Base-by-base conservation (phyloP, 1,139 yeast genomes). In the Yamadazyma jaroonii region DNA sequence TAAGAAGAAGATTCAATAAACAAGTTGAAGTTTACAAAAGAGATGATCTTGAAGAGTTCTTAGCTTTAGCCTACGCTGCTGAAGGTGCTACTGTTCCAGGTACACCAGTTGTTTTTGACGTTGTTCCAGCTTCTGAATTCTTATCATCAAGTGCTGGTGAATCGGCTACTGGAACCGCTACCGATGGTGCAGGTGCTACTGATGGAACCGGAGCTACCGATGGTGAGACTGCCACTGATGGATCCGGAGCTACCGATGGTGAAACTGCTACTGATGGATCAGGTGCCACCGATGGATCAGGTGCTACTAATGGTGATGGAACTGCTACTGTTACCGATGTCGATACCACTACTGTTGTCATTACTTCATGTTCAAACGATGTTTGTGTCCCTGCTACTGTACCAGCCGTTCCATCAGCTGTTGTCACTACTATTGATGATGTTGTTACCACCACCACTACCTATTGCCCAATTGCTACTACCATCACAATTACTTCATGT, bases 401-500 rank as follows among this genome's bases (percentile, higher is more conserved):
- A 30, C 38, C 38, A 35, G 38, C 38, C 26, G 30, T 34, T 31
- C 34, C 38, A 20, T 52, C 64, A 34, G 54, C 56, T 36, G 53
- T 52, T 40, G 41, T 51, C 36, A 54, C 59, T 36, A 54, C 60
- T 36, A 48, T 49, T 30, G 44, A 50, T 39, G 42, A 48, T 36
- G 40, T 20, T 13, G 24, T 25, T 11, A 32, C 35, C 15, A 27
- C 35, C 6, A 26, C 23, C 35, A 36, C 38, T 15, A 31, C 34
- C 13, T 35, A 32, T 11, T n/a, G 10, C 6, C 22, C 32, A 13
- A 20, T 20, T 20, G 13, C 34, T 36, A 46, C 56, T 24, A 60
- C 67, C 45, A 34, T 48, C 29, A 54, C 81, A 53, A 61, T 74
- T 59, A 74, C 79, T 43, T 66, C 72, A 38, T 76, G 82, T 62